phyloP scores from a whole-genome alignment of 2,329 filamentous ascomycete genomes.

The Ophiostoma sp. region DNA sequence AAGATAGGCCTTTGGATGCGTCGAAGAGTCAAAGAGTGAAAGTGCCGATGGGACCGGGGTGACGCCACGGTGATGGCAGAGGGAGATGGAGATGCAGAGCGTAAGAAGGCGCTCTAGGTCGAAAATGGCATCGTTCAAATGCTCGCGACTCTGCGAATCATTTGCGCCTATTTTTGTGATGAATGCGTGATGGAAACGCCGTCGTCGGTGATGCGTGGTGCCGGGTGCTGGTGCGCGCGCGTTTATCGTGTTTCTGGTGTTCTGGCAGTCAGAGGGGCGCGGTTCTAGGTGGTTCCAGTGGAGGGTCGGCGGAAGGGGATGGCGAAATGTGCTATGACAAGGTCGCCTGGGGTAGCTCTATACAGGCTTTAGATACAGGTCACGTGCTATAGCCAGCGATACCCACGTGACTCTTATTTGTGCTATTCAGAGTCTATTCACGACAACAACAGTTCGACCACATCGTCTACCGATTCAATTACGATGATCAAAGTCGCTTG shows the following conservation, averaged over 20 bases:
- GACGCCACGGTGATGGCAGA: background rate
- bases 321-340: background rate
- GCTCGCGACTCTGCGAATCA: background rate
- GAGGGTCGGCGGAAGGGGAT: background rate
- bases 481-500: background rate
- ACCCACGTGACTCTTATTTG: no score
- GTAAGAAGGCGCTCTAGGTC: background rate
- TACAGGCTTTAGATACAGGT: background rate
- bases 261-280: background rate
- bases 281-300: conserved; percentile 8
- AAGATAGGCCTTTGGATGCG: background rate
- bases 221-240: background rate
- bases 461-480: no score
- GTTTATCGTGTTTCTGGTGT: background rate
- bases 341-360: conserved; percentile 5
- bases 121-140: background rate
- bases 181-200: background rate
- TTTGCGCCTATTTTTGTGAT: background rate
- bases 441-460: no score
- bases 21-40: background rate
- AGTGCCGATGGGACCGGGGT: background rate
- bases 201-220: background rate
- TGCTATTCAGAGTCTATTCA: no score
- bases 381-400: background rate
- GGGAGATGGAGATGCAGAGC: background rate